Base-by-base conservation (phyloP, 306 rosid species). In the Glycine tomentella region DNA sequence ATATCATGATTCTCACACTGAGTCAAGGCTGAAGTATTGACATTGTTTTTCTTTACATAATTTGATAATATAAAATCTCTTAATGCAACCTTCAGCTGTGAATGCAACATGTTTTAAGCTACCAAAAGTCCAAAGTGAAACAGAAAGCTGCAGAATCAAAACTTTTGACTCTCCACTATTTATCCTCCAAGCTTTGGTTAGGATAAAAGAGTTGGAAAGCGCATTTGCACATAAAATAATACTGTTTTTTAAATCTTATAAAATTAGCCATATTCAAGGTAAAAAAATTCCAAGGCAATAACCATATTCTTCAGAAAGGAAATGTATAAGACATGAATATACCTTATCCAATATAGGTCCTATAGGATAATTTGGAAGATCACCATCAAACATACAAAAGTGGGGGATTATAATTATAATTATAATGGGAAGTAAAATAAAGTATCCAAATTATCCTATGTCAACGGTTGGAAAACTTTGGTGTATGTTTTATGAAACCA, bases 131-230 rank as follows among this genome's bases (percentile, higher is more conserved):
- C n/a, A n/a, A n/a, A n/a, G n/a, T n/a, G n/a, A n/a, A n/a, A n/a
- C n/a, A n/a, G n/a, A n/a, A n/a, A n/a, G n/a, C n/a, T n/a, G n/a
- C n/a, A n/a, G n/a, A n/a, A n/a, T n/a, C n/a, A n/a, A n/a, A n/a
- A 51, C 49, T 72, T 64, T 52, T 74, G 73, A 68, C 69, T 11
- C 75, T 8, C 74, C 50, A 72, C 70, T 42, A 38, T 61, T 49
- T n/a, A 4, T 59, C n/a, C n/a, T 40, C 80, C 84, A n/a, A 61
- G 49, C 59, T 25, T 62, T 64, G 46, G 16, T 8, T 25, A 3
- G 17, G 36, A 70, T 49, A 17, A 6, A 63, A 31, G 8, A 20
- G 46, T 51, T 46, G 44, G 66, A 62, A 59, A 61, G 34, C 9
- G 0, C 64, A 49, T 62, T 49, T 80, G 33, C 42, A 62, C n/a